Conservation (phyloP, 805 yeast species). For the Metschnikowia vanudenii region DNA sequence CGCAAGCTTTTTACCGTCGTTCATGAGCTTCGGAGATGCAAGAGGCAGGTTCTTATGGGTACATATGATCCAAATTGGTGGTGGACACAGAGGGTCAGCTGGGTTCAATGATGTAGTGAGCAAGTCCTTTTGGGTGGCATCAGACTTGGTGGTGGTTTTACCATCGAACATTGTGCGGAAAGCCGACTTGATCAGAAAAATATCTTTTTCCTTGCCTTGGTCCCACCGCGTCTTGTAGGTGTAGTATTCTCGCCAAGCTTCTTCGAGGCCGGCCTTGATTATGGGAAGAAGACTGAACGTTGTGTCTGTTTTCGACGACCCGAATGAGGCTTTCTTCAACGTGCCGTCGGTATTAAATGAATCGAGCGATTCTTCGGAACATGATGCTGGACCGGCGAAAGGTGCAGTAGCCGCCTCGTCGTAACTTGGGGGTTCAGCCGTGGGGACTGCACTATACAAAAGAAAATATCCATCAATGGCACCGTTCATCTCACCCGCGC, state of each 20-base stretch:
- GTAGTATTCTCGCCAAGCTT: slow-evolving; percentile 72
- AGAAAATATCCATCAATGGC: slow-evolving; percentile 71
- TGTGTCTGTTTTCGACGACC: slow-evolving; percentile 13
- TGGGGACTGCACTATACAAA: slow-evolving; percentile 69
- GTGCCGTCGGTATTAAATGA: slow-evolving; percentile 11
- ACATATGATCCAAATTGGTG: slow-evolving; percentile 67
- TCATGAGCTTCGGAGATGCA: slow-evolving; percentile 59
- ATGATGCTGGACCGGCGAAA: background rate
- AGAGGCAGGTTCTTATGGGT: slow-evolving; percentile 58
- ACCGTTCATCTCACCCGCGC: slow-evolving; percentile 76
- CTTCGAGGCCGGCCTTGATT: slow-evolving; percentile 56
- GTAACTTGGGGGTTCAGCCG: slow-evolving; percentile 58
- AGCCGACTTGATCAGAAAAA: slow-evolving; percentile 57
- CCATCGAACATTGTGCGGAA: slow-evolving; percentile 56
- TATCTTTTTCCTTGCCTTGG: slow-evolving; percentile 64
- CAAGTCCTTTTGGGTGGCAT: slow-evolving; percentile 13
- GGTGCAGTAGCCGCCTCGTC: slow-evolving; percentile 23
- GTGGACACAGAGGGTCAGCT: slow-evolving; percentile 41
- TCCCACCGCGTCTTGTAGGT: slow-evolving; percentile 57
- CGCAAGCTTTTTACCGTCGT: slow-evolving; percentile 58
- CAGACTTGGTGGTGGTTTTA: slow-evolving; percentile 27
- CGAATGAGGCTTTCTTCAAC: slow-evolving; percentile 5
- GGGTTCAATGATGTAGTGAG: slow-evolving; percentile 33
- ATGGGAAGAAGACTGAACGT: slow-evolving; percentile 41
- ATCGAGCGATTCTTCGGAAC: slow-evolving; percentile 10